A percentile compares a stretch with the other conserved stretches of the same genome.
These are phyloP conservation scores for Populus davidiana DNA, from an alignment of 345 rosid species.

Conservation along the genomic window DNA sequence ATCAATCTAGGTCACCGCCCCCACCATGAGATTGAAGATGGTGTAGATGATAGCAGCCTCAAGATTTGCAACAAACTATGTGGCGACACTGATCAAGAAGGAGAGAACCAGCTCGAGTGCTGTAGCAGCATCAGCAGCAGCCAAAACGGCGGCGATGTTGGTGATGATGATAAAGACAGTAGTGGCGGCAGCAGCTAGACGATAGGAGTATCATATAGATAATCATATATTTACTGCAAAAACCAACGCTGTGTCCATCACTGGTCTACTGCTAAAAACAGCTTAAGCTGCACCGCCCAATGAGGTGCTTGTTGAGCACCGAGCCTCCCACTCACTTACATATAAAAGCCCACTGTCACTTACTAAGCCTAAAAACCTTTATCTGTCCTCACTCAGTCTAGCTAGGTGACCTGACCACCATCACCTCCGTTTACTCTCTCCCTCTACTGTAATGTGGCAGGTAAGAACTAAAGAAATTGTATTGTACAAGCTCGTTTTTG, in stretches of 20 bases:
- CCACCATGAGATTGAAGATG: background rate
- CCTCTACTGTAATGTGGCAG: background rate
- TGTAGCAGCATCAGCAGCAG: slow-evolving; percentile 7
- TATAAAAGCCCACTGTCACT: background rate
- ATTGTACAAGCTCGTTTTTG: background rate
- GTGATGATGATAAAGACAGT: slow-evolving; percentile 23
- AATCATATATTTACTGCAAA: slow-evolving; percentile 10
- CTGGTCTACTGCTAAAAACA: background rate
- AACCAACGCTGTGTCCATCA: background rate
- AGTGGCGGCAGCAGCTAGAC: slow-evolving; percentile 3
- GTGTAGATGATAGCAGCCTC: slow-evolving; percentile 1
- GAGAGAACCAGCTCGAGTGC: background rate
- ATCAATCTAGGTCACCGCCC: background rate
- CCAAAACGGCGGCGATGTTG: slow-evolving; percentile 39
- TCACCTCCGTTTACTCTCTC: slow-evolving; percentile 14
- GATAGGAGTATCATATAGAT: no score
- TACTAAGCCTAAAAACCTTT: background rate
- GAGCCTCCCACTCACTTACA: slow-evolving; percentile 22
- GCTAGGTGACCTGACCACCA: slow-evolving; percentile 14
- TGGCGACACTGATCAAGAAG: slow-evolving; percentile 11
- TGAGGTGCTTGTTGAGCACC: slow-evolving; percentile 35
- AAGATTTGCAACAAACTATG: background rate
- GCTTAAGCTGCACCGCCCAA: slow-evolving; percentile 10
- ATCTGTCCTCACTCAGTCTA: background rate
- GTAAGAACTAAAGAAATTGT: background rate